Evolutionary conservation across 441 rosid species (phyloP).

Genomic region (Pelargonium australe): DNA sequence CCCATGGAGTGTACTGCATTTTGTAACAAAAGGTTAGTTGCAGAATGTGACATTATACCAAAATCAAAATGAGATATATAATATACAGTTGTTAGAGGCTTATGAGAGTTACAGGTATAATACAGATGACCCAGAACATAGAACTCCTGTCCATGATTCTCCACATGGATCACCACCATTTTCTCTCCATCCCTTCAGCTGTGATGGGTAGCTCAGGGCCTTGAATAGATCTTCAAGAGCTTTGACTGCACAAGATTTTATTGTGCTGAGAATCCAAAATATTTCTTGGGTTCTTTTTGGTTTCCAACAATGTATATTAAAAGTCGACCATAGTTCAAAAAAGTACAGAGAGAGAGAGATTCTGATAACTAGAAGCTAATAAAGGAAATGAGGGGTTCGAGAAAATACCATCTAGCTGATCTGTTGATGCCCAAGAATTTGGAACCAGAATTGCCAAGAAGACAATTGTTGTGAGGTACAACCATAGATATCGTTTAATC

Average conservation of each 20-base stretch:
- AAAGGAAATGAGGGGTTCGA: neutral
- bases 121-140: constrained; percentile 12
- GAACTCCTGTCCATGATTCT: constrained; percentile 6
- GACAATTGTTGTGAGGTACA: constrained; percentile 23
- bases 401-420: constrained; percentile 59
- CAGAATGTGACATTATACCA: neutral
- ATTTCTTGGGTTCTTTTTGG: neutral
- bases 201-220: constrained; percentile 9
- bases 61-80: neutral
- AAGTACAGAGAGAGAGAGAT: neutral
- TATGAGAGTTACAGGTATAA: constrained; percentile 39
- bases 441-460: constrained; percentile 34
- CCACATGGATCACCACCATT: constrained; percentile 13
- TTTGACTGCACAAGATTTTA: constrained; percentile 1
- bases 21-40: constrained; percentile 13
- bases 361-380: neutral
- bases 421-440: constrained; percentile 44
- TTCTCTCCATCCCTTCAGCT: constrained; percentile 10
- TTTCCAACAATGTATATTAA: no score
- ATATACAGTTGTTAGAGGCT: constrained; percentile 5
- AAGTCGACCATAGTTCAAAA: no score
- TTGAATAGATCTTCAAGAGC: constrained; percentile 12
- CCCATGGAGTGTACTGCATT: constrained; percentile 49
- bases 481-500: constrained; percentile 22
- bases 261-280: no score